These are phyloP conservation scores for Yamadazyma membranifaciens DNA, from an alignment of 1,139 yeast species.

Conservation along the genomic window DNA sequence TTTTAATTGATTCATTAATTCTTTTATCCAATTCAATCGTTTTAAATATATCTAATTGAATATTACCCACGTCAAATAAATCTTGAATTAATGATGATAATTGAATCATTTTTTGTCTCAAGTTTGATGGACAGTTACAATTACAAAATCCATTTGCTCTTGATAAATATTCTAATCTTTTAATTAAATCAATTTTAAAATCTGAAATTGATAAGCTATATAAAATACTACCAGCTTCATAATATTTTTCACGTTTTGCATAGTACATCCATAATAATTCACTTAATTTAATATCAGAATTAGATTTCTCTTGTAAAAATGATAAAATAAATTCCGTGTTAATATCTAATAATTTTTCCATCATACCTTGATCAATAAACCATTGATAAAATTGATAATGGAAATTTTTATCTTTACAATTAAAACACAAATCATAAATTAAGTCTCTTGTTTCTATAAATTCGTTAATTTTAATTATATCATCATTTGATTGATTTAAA, in stretches of 20 bases:
- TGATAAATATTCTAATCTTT: constrained; percentile 84
- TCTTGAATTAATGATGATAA: constrained; percentile 73
- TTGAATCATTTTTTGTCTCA: constrained; percentile 73
- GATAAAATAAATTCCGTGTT: constrained; percentile 79
- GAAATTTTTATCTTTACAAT: constrained; percentile 74
- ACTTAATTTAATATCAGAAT: constrained; percentile 67
- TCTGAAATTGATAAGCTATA: constrained; percentile 73
- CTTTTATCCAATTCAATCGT: constrained; percentile 60
- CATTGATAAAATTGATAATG: constrained; percentile 92
- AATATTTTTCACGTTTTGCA: constrained; percentile 76
- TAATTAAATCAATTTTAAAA: constrained; percentile 63
- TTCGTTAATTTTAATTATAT: constrained; percentile 45
- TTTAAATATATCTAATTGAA: constrained; percentile 78
- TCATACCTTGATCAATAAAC: constrained; percentile 77
- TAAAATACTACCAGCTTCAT: constrained; percentile 80
- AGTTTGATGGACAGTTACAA: constrained; percentile 75
- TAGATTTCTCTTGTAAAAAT: constrained; percentile 73
- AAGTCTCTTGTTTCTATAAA: constrained; percentile 63
- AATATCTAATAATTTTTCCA: constrained; percentile 73
- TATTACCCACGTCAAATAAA: constrained; percentile 79
- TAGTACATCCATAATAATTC: constrained; percentile 87
- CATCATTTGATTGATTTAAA: constrained; percentile 43
- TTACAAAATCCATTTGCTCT: constrained; percentile 93
- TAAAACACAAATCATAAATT: constrained; percentile 73
- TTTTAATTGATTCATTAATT: constrained; percentile 45